phyloP scores from a whole-genome alignment of 1,284 basidiomycete species.

The Trichosporon inkin region DNA sequence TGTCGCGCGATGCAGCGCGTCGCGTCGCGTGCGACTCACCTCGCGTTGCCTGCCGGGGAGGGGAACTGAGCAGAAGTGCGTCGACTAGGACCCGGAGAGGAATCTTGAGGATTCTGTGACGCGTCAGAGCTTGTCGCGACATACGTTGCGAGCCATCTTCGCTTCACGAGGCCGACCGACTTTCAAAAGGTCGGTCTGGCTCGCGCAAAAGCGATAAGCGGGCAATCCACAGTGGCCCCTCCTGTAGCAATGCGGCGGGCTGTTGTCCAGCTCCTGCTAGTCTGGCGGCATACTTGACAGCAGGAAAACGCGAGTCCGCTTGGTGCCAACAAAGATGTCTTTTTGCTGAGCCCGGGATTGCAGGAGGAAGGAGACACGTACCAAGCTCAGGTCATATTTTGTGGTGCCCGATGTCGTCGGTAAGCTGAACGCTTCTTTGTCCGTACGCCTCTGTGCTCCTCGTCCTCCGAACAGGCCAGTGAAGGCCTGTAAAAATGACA shows the following conservation, averaged over 20 bases:
- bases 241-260: too few relatives aligned
- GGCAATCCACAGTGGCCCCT: too few relatives aligned
- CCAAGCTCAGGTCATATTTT: slow-evolving; percentile 38
- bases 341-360: slow-evolving; percentile 22
- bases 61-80: neutral
- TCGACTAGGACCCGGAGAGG: slow-evolving; percentile 10
- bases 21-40: neutral
- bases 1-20: neutral
- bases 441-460: neutral
- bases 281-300: too few relatives aligned
- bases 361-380: neutral
- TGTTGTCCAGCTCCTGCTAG: too few relatives aligned
- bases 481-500: slow-evolving; percentile 2
- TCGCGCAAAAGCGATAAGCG: too few relatives aligned
- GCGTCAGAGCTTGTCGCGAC: neutral
- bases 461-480: slow-evolving; percentile 5
- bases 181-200: neutral
- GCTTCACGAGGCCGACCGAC: neutral
- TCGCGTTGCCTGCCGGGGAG: neutral
- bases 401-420: slow-evolving; percentile 36
- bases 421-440: slow-evolving; percentile 13
- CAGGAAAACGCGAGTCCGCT: too few relatives aligned
- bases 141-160: neutral
- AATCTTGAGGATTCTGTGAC: neutral
- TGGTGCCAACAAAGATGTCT: slow-evolving; percentile 13